These are phyloP conservation scores for Trifolium fragiferum DNA, from an alignment of 306 rosid genomes.

Conservation along the genomic window DNA sequence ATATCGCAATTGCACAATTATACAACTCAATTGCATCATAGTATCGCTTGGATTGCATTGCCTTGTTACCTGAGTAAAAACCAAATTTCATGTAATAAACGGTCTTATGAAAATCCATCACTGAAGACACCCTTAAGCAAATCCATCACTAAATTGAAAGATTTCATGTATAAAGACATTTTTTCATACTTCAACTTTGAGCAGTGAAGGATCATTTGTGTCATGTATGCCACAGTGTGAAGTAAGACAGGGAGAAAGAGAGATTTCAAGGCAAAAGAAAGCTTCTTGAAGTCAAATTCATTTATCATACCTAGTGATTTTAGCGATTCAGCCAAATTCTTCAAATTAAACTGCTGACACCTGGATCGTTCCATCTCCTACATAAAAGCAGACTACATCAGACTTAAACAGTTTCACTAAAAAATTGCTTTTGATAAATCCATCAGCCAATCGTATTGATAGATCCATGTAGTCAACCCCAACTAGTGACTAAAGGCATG, in stretches of 20 bases:
- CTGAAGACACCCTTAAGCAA: slow-evolving; percentile 27
- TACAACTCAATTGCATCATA: slow-evolving; percentile 80
- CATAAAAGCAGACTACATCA: slow-evolving; percentile 47
- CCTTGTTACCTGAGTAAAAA: slow-evolving; percentile 75
- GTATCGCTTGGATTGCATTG: slow-evolving; percentile 71
- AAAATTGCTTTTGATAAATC: slow-evolving; percentile 6
- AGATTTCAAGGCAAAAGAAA: slow-evolving; percentile 27
- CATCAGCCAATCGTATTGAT: slow-evolving; percentile 3
- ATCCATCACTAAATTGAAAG: slow-evolving; percentile 13
- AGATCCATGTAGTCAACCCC: slow-evolving; percentile 21
- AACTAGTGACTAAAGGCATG: slow-evolving; percentile 15
- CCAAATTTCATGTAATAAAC: slow-evolving; percentile 37
- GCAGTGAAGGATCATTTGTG: not conserved
- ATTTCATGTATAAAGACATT: slow-evolving; percentile 2
- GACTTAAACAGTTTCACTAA: slow-evolving; percentile 15
- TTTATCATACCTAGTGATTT: slow-evolving; percentile 73
- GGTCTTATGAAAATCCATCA: slow-evolving; percentile 33
- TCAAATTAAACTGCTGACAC: slow-evolving; percentile 53
- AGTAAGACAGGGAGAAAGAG: not conserved
- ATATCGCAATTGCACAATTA: slow-evolving; percentile 72
- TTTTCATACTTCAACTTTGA: slow-evolving; percentile 31
- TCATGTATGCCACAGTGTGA: slow-evolving; percentile 2
- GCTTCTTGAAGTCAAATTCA: slow-evolving; percentile 37
- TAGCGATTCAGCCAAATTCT: slow-evolving; percentile 77
- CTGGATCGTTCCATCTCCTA: slow-evolving; percentile 92